Base-by-base conservation (phyloP, 192 early-diverging fungal species). In the Coemansia nantahalensis region DNA sequence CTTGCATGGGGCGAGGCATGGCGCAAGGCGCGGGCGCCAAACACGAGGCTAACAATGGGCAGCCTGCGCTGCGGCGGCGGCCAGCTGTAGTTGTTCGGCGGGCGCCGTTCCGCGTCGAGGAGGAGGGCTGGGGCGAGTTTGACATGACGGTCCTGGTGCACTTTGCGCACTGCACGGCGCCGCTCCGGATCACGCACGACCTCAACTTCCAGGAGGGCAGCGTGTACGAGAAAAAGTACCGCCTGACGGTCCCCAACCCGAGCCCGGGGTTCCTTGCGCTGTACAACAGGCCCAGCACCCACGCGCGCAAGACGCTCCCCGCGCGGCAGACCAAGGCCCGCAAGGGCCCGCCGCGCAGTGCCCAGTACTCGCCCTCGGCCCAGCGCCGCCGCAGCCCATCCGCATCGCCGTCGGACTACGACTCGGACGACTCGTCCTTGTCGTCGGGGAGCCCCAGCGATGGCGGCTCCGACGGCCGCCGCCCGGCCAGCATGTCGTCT, bases 121-220 rank as follows among this genome's bases (percentile, higher is more conserved):
- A 78, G 50, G 56, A 62, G 30, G 76, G 76, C 37, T 78, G 76
- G 76, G 76, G 76, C 51, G 68, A 78, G 56, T 78, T 78, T 31
- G 68, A 71, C 52, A 52, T 78, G n/a, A 44, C 52, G 2, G 47
- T 72, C 24, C 36, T 60, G 31, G 62, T 78, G 18, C 59, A 78
- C 38, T 62, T 70, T 39, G 41, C 51, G 30, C 31, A 72, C 48
- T 48, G 56, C 35, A 17, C 46, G 2, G 68, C 63, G 24, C 48
- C 63, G 5, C 24, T 44, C 43, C 58, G 34, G 24, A 64, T 78
- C 19, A 26, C 53, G n/a, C 76, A 78, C 49, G 63, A 78, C 47
- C 76, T 78, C 34, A 78, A 63, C 48, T 78, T 78, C 31, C 68
- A 58, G 13, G 56, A 54, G 11, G 62, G 62, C 49, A 62, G 61